Conservation (phyloP, 2,329 filamentous ascomycete genomes). For the Exophiala viscosa region DNA sequence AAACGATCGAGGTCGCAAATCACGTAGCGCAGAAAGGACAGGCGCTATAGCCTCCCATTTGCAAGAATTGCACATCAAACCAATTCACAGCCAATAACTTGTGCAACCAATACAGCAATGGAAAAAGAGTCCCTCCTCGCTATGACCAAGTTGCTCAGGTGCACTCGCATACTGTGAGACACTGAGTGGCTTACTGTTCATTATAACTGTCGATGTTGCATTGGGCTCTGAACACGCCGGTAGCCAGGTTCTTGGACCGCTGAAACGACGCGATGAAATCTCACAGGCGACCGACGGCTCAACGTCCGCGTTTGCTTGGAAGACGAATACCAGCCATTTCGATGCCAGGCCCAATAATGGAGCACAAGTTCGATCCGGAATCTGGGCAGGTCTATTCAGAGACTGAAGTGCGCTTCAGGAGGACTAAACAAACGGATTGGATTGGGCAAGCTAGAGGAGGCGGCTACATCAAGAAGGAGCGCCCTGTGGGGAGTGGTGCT, state of each 20-base stretch:
- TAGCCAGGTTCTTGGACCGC: too few relatives aligned
- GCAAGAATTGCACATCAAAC: background rate
- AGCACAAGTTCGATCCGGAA: conserved; percentile 20
- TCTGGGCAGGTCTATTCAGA: conserved; percentile 25
- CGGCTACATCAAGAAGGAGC: conserved; percentile 8
- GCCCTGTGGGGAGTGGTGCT: conserved; percentile 13
- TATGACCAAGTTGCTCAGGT: conserved; percentile 27
- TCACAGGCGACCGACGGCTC: too few relatives aligned
- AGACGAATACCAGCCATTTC: background rate
- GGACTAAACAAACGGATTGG: conserved; percentile 22
- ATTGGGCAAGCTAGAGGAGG: conserved; percentile 22
- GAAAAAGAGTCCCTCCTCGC: conserved; percentile 25
- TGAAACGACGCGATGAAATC: too few relatives aligned
- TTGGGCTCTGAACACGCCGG: background rate
- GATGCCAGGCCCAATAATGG: background rate
- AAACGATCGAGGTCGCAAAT: too few relatives aligned
- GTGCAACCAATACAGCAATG: conserved; percentile 13
- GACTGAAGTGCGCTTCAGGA: conserved; percentile 11
- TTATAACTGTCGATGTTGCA: background rate
- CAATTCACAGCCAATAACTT: background rate
- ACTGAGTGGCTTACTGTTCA: too few relatives aligned
- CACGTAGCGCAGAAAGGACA: too few relatives aligned
- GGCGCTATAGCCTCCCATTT: background rate
- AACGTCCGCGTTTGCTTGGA: background rate
- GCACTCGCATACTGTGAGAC: background rate